These are phyloP conservation scores for Pseudozyma sp. DNA, from an alignment of 1,284 basidiomycete species.

Conservation along the genomic window DNA sequence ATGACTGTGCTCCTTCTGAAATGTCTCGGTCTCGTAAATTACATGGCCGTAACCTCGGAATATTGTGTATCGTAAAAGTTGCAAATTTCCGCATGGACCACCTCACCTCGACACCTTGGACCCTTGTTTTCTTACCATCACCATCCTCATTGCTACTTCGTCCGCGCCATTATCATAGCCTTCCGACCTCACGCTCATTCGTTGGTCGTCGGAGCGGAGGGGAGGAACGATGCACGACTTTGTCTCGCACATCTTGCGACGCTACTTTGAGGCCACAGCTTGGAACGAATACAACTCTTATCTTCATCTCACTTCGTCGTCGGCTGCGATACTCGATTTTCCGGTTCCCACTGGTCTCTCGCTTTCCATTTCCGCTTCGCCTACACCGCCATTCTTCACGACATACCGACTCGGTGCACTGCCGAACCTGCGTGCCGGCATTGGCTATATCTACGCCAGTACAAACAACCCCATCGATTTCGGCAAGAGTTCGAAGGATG, in stretches of 20 bases:
- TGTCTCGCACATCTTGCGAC: conserved; percentile 81
- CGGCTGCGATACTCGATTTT: conserved; percentile 80
- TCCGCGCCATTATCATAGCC: neutral
- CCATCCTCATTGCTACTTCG: neutral
- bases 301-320: conserved; percentile 87
- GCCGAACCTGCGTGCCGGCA: conserved; percentile 88
- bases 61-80: too few relatives aligned
- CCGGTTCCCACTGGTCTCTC: conserved; percentile 81
- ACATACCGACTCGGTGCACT: conserved; percentile 91
- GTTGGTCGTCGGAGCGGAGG: neutral
- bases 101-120: neutral
- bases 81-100: conserved; percentile 15
- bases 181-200: neutral
- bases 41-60: too few relatives aligned
- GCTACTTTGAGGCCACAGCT: conserved; percentile 87
- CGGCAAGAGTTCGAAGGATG: conserved; percentile 69
- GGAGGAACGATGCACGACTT: conserved; percentile 63
- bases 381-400: conserved; percentile 84
- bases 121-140: conserved; percentile 12
- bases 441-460: conserved; percentile 88
- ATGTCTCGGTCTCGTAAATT: too few relatives aligned
- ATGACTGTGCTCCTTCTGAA: too few relatives aligned
- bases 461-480: conserved; percentile 71
- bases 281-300: conserved; percentile 98
- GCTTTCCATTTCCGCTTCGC: conserved; percentile 86